Conservation (phyloP, 75 land plant species). For the Isoetes taiwanensis region DNA sequence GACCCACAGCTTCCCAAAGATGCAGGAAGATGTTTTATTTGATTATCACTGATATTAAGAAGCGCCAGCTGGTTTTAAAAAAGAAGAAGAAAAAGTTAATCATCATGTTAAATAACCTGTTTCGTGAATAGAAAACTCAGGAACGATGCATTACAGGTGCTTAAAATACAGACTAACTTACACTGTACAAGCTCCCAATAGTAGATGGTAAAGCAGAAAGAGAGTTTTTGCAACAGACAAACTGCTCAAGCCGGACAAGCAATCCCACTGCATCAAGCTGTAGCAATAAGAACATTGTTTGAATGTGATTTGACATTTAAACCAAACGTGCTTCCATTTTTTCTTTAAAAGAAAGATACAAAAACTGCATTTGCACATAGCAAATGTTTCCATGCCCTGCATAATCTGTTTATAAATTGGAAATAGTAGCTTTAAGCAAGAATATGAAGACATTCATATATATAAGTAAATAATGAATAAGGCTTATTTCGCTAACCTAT, state of each 20-base stretch:
- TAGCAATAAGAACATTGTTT: neutral
- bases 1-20: slow-evolving; percentile 80
- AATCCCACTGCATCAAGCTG: slow-evolving; percentile 49
- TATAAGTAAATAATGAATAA: no score
- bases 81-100: no score
- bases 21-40: slow-evolving; percentile 58
- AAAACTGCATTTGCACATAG: no score
- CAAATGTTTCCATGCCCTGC: no score
- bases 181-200: slow-evolving; percentile 86
- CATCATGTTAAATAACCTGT: neutral
- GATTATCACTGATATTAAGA: slow-evolving; percentile 68
- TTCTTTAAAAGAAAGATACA: no score
- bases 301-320: neutral
- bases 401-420: no score
- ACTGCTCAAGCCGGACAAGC: slow-evolving; percentile 64
- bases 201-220: slow-evolving; percentile 47
- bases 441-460: no score
- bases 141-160: neutral
- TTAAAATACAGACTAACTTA: slow-evolving; percentile 18
- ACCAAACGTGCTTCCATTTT: no score
- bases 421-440: no score
- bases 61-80: slow-evolving; percentile 44
- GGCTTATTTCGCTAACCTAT: no score
- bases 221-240: slow-evolving; percentile 51
- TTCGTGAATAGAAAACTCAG: neutral